Percentiles rank a stretch among this genome's conserved stretches.
These are phyloP conservation scores for Bipolaris gigantea DNA, from an alignment of 2,329 filamentous ascomycete genomes.

Conservation along the genomic window DNA sequence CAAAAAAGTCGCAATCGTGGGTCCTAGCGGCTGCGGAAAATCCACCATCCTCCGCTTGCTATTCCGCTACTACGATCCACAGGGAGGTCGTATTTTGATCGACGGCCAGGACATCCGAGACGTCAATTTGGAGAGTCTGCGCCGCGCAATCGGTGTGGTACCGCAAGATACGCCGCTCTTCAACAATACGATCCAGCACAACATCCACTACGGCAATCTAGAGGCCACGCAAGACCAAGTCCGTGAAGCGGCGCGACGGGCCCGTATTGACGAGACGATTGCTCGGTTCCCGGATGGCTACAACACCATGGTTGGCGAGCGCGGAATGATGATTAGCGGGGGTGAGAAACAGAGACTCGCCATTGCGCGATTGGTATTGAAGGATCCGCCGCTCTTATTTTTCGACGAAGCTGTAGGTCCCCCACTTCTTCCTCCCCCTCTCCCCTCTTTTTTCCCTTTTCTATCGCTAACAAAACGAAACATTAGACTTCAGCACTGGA, in stretches of 20 bases:
- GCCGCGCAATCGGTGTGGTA: slow-evolving; percentile 87
- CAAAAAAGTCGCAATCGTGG: slow-evolving; percentile 94
- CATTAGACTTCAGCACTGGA: slow-evolving; percentile 77
- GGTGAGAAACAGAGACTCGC: slow-evolving; percentile 93
- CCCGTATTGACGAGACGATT: slow-evolving; percentile 77
- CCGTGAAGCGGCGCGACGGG: slow-evolving; percentile 74
- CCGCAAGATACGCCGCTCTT: slow-evolving; percentile 97
- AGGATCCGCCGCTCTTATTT: slow-evolving; percentile 87
- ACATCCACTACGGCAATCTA: slow-evolving; percentile 89
- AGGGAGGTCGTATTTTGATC: slow-evolving; percentile 81
- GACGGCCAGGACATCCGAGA: slow-evolving; percentile 90
- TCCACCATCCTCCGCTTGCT: slow-evolving; percentile 87
- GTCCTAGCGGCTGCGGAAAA: slow-evolving; percentile 93
- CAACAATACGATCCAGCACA: slow-evolving; percentile 94
- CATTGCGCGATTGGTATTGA: slow-evolving; percentile 79
- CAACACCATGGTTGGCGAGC: slow-evolving; percentile 85
- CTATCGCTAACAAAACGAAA: not conserved
- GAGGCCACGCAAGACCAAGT: slow-evolving; percentile 74
- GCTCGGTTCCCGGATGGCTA: slow-evolving; percentile 83
- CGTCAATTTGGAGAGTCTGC: slow-evolving; percentile 78
- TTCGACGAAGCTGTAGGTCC: slow-evolving; percentile 80
- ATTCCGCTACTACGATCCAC: slow-evolving; percentile 92
- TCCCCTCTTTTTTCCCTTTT: not conserved
- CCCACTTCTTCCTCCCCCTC: not conserved
- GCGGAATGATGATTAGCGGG: slow-evolving; percentile 94